phyloP scores from a whole-genome alignment of 257 asterid genomes.

The Paulownia fortunei region DNA sequence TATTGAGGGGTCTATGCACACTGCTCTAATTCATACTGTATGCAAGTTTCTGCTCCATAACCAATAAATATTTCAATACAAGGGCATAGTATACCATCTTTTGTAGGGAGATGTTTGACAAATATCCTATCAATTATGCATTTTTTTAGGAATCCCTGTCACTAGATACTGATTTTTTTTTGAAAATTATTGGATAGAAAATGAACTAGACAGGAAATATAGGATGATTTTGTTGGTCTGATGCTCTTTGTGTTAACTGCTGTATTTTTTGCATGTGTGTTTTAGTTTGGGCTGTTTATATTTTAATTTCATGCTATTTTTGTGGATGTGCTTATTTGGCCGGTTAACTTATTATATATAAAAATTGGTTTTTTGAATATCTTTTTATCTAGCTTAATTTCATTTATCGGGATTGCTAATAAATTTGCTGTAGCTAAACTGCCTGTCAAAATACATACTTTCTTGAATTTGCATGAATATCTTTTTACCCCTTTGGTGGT shows the following conservation, averaged over 20 bases:
- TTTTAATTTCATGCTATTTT: not conserved
- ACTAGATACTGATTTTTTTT: not conserved
- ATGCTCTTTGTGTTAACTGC: not conserved
- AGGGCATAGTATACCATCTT: not conserved
- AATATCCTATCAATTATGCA: not conserved
- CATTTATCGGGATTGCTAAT: not conserved
- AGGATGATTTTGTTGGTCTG: not conserved
- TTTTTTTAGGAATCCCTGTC: not conserved
- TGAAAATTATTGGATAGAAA: not conserved
- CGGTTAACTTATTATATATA: not conserved
- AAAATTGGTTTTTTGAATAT: not conserved
- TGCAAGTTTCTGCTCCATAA: not conserved
- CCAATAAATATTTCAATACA: not conserved
- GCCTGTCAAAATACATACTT: not conserved
- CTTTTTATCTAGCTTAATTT: not conserved
- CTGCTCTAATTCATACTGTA: not conserved
- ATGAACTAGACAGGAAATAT: not conserved
- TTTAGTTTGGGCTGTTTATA: not conserved
- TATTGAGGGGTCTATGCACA: not conserved
- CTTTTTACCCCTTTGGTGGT: not conserved
- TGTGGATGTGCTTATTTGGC: not conserved
- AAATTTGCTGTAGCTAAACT: not conserved
- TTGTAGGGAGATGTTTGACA: not conserved
- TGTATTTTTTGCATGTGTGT: not conserved
- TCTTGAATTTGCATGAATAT: not conserved